phyloP scores from a whole-genome alignment of 257 asterid species.

The Solanum dulcamara region DNA sequence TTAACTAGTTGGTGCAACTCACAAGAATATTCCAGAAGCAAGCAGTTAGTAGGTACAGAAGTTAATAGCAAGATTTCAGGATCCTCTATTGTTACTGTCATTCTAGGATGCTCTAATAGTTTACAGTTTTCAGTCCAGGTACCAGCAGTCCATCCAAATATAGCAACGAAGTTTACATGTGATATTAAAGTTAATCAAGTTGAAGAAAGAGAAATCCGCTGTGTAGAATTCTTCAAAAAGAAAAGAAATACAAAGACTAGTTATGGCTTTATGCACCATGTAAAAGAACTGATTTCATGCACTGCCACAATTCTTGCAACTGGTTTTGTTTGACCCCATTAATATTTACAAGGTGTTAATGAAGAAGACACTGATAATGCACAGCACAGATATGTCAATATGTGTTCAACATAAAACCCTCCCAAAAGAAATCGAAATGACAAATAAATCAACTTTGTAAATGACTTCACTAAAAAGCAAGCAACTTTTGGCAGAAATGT shows the following conservation, averaged over 20 bases:
- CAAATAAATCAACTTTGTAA: neutral
- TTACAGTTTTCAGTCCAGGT: neutral
- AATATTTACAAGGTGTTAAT: neutral
- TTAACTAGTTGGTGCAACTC: neutral
- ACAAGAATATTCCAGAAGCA: neutral
- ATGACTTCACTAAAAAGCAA: neutral
- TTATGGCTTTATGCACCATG: neutral
- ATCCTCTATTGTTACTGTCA: neutral
- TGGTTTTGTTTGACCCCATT: neutral
- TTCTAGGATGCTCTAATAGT: neutral
- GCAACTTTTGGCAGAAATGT: neutral
- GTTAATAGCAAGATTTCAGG: neutral
- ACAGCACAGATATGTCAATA: neutral
- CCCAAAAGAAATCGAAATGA: neutral
- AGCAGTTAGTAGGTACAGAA: neutral
- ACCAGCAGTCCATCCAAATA: neutral
- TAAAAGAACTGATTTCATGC: neutral
- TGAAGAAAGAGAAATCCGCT: neutral
- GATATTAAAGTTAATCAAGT: neutral
- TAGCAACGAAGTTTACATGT: neutral
- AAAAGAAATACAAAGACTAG: neutral
- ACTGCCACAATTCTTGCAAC: neutral
- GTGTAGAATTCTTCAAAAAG: neutral
- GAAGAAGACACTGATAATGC: neutral
- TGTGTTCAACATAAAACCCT: neutral